phyloP scores from a whole-genome alignment of 2,329 filamentous ascomycete genomes.

The Phyllosticta citrichinensis region DNA sequence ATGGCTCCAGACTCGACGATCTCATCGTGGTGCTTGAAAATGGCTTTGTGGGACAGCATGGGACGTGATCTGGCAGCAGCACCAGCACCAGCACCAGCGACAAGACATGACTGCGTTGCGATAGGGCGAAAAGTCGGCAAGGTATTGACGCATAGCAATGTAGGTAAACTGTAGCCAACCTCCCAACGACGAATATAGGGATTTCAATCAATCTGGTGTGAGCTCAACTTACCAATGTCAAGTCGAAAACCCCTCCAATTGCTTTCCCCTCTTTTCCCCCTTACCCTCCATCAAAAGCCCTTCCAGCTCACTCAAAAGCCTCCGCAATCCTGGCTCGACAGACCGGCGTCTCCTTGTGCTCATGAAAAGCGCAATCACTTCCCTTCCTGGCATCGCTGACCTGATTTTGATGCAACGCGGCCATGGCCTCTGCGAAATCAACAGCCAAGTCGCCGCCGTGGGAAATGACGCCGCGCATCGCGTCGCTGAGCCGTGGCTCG shows the following conservation, averaged over 20 bases:
- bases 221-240: no score
- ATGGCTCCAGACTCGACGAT: constrained; percentile 53
- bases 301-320: constrained; percentile 4
- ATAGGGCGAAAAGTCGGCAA: no score
- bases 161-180: no score
- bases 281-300: not conserved
- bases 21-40: constrained; percentile 63
- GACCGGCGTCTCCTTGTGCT: constrained; percentile 15
- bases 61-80: constrained; percentile 1
- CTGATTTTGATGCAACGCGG: constrained; percentile 18
- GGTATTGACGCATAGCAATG: no score
- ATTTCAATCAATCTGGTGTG: no score
- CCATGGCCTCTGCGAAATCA: constrained; percentile 21
- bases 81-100: not conserved
- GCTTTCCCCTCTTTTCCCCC: not conserved
- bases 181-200: no score
- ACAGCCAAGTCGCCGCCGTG: constrained; percentile 18
- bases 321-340: constrained; percentile 1
- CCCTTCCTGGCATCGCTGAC: constrained; percentile 21
- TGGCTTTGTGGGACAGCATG: constrained; percentile 53
- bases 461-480: constrained; percentile 17
- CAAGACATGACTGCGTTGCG: not conserved
- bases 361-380: constrained; percentile 20
- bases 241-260: not conserved
- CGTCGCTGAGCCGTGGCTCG: constrained; percentile 14